Evolutionary conservation across 768 basidiomycete species (phyloP), one percentile per base, ranked within the genome.

Genomic region (Antrodiella citrinella): DNA sequence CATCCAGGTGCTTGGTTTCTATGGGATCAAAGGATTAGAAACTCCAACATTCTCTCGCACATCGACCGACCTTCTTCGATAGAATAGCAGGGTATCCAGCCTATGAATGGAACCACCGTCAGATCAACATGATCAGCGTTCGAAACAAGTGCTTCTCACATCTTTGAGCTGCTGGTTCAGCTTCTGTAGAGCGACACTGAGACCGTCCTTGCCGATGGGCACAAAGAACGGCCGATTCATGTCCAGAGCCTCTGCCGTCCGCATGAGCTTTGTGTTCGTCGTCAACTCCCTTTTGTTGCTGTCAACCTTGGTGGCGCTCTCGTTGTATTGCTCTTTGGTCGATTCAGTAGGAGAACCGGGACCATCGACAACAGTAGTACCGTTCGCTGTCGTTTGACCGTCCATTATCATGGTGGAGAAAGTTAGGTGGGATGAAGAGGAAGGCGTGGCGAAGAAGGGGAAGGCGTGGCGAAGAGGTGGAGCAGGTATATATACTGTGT

Each of bases 211-310:
- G 13, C 72, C 74, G 50, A 91, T 86, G 2, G 69, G 73, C 44
- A 91, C 72, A 56, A 88, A 84, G 70, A 87, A 90, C 0, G 82
- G 81, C 40, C 83, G 68, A 23, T 82, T 77, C 51, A 78, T 73
- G 4, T 78, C 56, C 22, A 67, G 65, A 54, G 78, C 77, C 46
- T 84, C 79, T 26, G 68, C 65, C 3, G 69, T 67, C 18, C 65
- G 73, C 50, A 73, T 62, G 55, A 82, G 7, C 24, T 44, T 44
- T 19, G 26, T 46, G 21, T 23, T 9, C 9, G 44, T 26, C 11
- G 42, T 26, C 30, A 43, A 49, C 68, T 47, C 65, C 65, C 26
- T 45, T 61, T 26, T 52, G 10, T 22, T 42, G 11, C 39, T 19
- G n/a, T 40, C 10, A 18, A 11, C 26, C 3, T 1, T 13, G 3